Conservation (phyloP, 352 stramenopile species). For the Phytophthora pini region DNA sequence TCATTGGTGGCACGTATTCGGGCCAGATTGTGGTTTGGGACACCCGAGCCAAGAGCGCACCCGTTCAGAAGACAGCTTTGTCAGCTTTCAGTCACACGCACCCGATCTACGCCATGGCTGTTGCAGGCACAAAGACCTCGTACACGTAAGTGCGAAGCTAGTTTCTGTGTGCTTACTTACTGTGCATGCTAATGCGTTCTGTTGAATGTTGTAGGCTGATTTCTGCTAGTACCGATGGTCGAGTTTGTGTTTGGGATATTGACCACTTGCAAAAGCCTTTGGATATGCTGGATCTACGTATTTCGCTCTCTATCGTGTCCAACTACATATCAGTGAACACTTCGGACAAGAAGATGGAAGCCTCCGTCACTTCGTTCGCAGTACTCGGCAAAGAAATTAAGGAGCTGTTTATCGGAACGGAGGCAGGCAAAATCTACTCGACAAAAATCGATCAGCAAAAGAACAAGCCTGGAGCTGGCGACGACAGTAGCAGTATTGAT, state of each 20-base stretch:
- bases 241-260: conserved; percentile 87
- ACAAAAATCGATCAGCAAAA: conserved; percentile 82
- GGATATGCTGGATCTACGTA: conserved; percentile 85
- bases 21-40: conserved; percentile 90
- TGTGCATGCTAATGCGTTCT: conserved; percentile 7
- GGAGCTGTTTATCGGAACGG: conserved; percentile 85
- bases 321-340: conserved; percentile 73
- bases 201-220: conserved; percentile 62
- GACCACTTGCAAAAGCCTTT: conserved; percentile 85
- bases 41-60: conserved; percentile 78
- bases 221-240: conserved; percentile 86
- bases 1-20: conserved; percentile 88
- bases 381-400: conserved; percentile 86
- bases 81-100: conserved; percentile 86
- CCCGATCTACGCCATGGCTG: conserved; percentile 87
- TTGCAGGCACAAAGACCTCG: conserved; percentile 83
- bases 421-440: conserved; percentile 81
- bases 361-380: conserved; percentile 82
- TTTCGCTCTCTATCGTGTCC: conserved; percentile 80
- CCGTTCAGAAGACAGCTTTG: conserved; percentile 86
- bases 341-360: conserved; percentile 88
- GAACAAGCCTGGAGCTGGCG: conserved; percentile 49
- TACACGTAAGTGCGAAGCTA: conserved; percentile 64
- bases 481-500: conserved; percentile 32
- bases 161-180: not conserved